phyloP scores from a whole-genome alignment of 495 filamentous ascomycete species.

The Hypoxylon subgilvum region DNA sequence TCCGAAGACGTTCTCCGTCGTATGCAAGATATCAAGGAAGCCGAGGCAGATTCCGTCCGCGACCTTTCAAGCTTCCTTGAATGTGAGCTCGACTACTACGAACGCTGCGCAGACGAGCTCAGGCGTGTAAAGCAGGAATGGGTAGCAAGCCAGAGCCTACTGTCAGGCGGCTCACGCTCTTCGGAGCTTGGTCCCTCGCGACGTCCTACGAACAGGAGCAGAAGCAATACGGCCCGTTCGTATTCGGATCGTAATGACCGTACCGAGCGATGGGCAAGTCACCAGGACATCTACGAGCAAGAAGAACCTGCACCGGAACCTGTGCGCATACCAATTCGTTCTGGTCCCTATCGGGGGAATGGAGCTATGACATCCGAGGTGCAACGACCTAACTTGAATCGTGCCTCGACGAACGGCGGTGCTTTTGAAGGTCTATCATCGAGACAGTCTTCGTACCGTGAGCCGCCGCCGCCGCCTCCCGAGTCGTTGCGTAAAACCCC shows the following conservation, averaged over 20 bases:
- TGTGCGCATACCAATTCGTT: conserved; percentile 68
- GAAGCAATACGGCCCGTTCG: conserved; percentile 56
- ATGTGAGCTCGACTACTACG: conserved; percentile 88
- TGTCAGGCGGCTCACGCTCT: conserved; percentile 33
- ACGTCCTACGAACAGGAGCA: conserved; percentile 46
- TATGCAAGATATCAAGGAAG: conserved; percentile 96
- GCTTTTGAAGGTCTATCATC: conserved; percentile 35
- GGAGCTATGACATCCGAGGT: conserved; percentile 56
- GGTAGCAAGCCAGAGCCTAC: conserved; percentile 39
- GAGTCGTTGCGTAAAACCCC: conserved; percentile 39
- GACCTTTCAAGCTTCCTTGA: conserved; percentile 86
- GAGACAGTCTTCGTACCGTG: conserved; percentile 32
- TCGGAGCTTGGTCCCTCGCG: conserved; percentile 25
- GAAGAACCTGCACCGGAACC: conserved; percentile 48
- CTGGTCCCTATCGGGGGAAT: conserved; percentile 48
- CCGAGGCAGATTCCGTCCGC: conserved; percentile 80
- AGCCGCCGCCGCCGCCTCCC: conserved; percentile 37
- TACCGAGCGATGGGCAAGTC: conserved; percentile 40
- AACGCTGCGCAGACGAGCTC: conserved; percentile 79
- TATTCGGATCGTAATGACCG: conserved; percentile 50
- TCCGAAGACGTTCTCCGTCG: conserved; percentile 90
- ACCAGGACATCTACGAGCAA: conserved; percentile 43
- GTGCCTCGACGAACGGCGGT: conserved; percentile 59
- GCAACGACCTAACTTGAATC: conserved; percentile 43
- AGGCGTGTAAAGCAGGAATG: conserved; percentile 58